Base-by-base conservation (phyloP, 805 yeast genomes). In the Kuraishia hungarica region DNA sequence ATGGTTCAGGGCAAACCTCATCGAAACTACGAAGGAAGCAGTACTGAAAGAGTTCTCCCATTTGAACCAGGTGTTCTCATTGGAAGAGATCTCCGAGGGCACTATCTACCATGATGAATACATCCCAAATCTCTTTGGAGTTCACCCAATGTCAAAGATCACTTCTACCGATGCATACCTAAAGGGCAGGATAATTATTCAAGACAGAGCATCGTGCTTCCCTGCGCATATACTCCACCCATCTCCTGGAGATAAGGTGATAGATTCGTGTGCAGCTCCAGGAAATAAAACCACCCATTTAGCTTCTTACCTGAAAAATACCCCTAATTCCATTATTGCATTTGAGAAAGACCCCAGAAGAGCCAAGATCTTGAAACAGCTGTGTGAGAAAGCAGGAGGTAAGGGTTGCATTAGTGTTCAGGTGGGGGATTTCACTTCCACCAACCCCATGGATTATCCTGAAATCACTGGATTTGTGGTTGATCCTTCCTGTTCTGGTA, bases 191-290 rank as follows among this genome's bases (percentile, higher is more conserved):
- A 73, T 93, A 17, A 92, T 94, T 54, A 89, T 94, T 57, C 99
- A 94, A 70, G 99, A 94, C 66, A 75, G 99, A 53, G 97, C 98
- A 0, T 91, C 97, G 1, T 94, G 99, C 67, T 91, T 94, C 65
- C 99, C 99, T 0, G 97, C 96, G 0, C 83, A 82, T 57, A 91
- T 94, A 26, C 70, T 94, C 51, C 75, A 81, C 58, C 89, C 93
- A 0, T 55, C 66, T 0, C 74, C 80, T 2, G 86, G 84, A 50
- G 85, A 80, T 56, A 69, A 75, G 23, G 82, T 91, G 11, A 87
- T 94, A 50, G 99, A 94, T 71, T 87, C 97, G 1, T 92, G 97
- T 72, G 92, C 98, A 2, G 99, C 99, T 0, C 99, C 99, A 3
- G 99, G 99, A 4, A 94, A 94, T 69, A 96, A 94, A 67, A 94